Evolutionary conservation across 768 basidiomycete species (phyloP), one percentile per base, ranked within the genome.

Genomic region (Termitomyces sp.): DNA sequence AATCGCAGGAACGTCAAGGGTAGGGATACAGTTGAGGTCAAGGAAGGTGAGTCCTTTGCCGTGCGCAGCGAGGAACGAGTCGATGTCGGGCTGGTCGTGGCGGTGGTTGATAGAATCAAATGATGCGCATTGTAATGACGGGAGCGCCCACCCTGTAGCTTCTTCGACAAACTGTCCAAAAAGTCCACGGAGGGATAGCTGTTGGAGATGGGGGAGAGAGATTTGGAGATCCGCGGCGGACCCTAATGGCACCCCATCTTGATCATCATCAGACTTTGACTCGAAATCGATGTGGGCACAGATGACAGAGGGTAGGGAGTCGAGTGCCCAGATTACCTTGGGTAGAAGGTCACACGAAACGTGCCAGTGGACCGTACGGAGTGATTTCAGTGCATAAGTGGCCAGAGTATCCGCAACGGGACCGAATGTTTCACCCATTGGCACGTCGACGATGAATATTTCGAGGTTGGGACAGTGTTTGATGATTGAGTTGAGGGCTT

Each of bases 381-480:
- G 71, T 4, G 79, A 73, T 48, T 77, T 78, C 16, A 71, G 71
- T 16, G 82, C 76, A 58, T 74, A 82, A 1, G 74, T 79, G 52
- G 79, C 79, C 1, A 92, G 75, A 0, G 88, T 78, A 64, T 90
- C 82, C 0, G 79, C 85, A n/a, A 91, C 77, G 0, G 84, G 74
- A 1, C 84, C 82, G 61, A 91, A 88, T 14, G 83, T 77, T 7
- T 66, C 69, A 3, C 79, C 75, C 74, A 91, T 76, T 0, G 88
- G 82, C 74, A 82, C 84, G 61, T 88, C 86, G 47, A 88, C 72
- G 38, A 88, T 77, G 70, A 91, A 88, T 8, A 88, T 83, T 62
- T 89, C 82, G 52, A 91, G 82, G 63, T 90, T 90, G 4, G 87
- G 86, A 61, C 86, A 88, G 56, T 82, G 87, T 13, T 73, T 72